Base-by-base conservation (phyloP, 1,139 yeast genomes). In the Pichia sp. region DNA sequence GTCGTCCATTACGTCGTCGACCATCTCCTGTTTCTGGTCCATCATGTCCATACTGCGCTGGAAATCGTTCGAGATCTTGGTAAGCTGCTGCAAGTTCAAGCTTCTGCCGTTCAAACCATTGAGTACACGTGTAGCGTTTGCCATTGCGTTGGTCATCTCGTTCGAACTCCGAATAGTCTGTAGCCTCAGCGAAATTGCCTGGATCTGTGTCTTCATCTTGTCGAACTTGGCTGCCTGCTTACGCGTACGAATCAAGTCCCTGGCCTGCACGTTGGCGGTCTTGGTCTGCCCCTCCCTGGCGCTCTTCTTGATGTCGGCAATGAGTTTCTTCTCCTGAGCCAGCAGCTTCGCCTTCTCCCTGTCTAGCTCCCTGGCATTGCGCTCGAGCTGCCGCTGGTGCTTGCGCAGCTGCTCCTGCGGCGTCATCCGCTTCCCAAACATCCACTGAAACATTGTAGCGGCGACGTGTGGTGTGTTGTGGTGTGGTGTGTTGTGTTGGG, bases 11-110 rank as follows among this genome's bases (percentile, higher is more conserved):
- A 96, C 95, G 58, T 91, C 98, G 60, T 91, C 98, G 85, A 91
- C 93, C 75, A 91, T 86, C 58, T 93, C 99, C 61, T 91, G 97
- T 55, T 95, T 82, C 64, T 91, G 98, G 61, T 91, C 97, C 97
- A 91, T 91, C 58, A 93, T 68, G 59, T 91, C 98, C 62, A 84
- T 86, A 59, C 91, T 95, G 56, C 77, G 79, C 54, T 93, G 95
- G 63, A 91, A 91, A 56, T 93, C 97, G 80, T 86, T 91, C 2
- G 96, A 89, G 31, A 93, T 91, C 49, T 83, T 73, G 44, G 86
- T 83, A 49, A 91, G 67, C 51, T 86, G 95, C 1, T 96, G 96
- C 50, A 91, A 64, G 56, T 91, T 91, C 93, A 89, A 84, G 20
- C 44, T 45, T 79, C 78, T 55, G 2, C 79, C 68, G 62, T 91